These are phyloP conservation scores for Komagataea norvegica DNA, from an alignment of 1,139 yeast species.

Conservation along the genomic window DNA sequence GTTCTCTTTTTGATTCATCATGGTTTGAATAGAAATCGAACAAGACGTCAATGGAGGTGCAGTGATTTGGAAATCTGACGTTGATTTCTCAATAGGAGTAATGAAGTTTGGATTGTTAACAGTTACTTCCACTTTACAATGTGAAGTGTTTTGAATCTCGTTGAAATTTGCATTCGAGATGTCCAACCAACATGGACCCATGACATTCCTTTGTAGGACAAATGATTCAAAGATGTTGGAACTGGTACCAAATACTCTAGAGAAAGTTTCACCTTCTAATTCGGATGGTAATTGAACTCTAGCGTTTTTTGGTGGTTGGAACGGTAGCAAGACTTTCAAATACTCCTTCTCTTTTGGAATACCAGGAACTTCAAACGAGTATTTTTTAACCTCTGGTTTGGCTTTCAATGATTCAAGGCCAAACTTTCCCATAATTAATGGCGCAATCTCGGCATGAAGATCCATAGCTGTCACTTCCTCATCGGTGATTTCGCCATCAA, in stretches of 20 bases:
- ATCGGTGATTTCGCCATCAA: conserved; percentile 39
- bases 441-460: conserved; percentile 72
- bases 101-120: conserved; percentile 48
- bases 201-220: conserved; percentile 73
- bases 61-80: conserved; percentile 32
- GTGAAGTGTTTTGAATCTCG: conserved; percentile 62
- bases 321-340: conserved; percentile 74
- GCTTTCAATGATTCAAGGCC: conserved; percentile 62
- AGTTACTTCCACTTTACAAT: conserved; percentile 73
- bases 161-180: conserved; percentile 59
- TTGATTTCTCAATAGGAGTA: conserved; percentile 45
- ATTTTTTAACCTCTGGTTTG: conserved; percentile 69
- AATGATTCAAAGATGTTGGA: conserved; percentile 78
- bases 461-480: conserved; percentile 52
- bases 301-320: conserved; percentile 49
- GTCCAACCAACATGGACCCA: conserved; percentile 98
- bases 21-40: conserved; percentile 75
- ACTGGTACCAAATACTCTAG: conserved; percentile 75
- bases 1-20: conserved; percentile 64
- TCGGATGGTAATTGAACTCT: conserved; percentile 53
- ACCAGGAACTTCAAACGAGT: conserved; percentile 82
- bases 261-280: conserved; percentile 70
- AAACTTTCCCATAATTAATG: conserved; percentile 55
- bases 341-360: conserved; percentile 81
- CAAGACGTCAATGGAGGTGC: conserved; percentile 68